These are phyloP conservation scores for Phtheirospermum japonicum DNA, from an alignment of 257 asterid species.

Conservation along the genomic window DNA sequence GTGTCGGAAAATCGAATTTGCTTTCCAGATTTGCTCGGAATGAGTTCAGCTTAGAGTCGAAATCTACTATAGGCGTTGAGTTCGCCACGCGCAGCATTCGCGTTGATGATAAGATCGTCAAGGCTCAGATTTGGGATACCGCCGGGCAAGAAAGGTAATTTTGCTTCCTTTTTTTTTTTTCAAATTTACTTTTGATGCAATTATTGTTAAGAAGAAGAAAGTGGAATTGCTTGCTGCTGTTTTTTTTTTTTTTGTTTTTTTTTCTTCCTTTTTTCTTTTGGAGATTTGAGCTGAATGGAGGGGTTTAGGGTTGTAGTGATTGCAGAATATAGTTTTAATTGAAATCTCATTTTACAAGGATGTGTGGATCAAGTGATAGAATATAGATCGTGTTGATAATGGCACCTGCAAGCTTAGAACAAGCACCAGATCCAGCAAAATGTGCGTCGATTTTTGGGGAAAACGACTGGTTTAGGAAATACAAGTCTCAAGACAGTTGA, in stretches of 20 bases:
- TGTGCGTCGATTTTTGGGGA: conserved; percentile 14
- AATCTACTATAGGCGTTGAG: conserved; percentile 35
- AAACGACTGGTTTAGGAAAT: conserved; percentile 14
- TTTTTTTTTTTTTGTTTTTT: too few relatives aligned
- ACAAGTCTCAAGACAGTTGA: not conserved
- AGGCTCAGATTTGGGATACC: conserved; percentile 40
- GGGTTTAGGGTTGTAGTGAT: conserved; percentile 19
- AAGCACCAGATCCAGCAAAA: conserved; percentile 25
- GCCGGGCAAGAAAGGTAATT: conserved; percentile 34
- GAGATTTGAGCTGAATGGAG: conserved; percentile 13
- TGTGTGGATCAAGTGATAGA: conserved; percentile 11
- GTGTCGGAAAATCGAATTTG: conserved; percentile 33
- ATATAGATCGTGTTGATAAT: not conserved
- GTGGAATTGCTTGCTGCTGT: conserved; percentile 2
- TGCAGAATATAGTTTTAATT: conserved; percentile 5
- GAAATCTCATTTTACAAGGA: not conserved
- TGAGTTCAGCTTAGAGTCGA: conserved; percentile 35
- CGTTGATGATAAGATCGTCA: conserved; percentile 35
- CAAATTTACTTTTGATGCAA: not conserved
- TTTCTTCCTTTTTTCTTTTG: not conserved
- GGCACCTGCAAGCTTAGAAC: conserved; percentile 5
- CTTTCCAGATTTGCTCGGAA: conserved; percentile 30
- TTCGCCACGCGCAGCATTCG: conserved; percentile 34
- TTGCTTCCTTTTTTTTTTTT: not conserved
- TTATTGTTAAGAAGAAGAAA: not conserved